phyloP scores from a whole-genome alignment of 2,329 filamentous ascomycete genomes.

The Byssoonygena ceratinophila region DNA sequence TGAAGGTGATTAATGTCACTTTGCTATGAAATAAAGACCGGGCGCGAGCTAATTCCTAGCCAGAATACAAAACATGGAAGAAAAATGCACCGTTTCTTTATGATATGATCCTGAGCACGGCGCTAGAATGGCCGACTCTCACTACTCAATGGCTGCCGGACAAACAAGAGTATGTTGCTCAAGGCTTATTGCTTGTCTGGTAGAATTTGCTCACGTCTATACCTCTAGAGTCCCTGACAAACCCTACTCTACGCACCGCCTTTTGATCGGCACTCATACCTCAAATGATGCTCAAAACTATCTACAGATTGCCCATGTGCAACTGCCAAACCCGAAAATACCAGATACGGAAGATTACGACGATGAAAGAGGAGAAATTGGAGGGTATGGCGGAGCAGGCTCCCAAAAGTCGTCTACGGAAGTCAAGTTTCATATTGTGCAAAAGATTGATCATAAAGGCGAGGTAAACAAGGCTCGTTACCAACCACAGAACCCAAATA shows the following conservation, averaged over 20 bases:
- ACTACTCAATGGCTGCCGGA: constrained; percentile 98
- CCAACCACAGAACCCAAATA: constrained; percentile 91
- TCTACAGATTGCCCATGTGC: constrained; percentile 85
- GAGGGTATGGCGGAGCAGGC: constrained; percentile 59
- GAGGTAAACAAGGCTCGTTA: constrained; percentile 99
- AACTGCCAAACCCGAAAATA: constrained; percentile 67
- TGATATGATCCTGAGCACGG: constrained; percentile 91
- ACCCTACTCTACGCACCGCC: constrained; percentile 74
- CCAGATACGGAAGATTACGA: constrained; percentile 74
- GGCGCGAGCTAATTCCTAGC: not conserved
- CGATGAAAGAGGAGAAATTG: constrained; percentile 83
- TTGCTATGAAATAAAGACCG: not conserved
- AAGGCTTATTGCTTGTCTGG: constrained; percentile 3
- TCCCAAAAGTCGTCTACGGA: constrained; percentile 56
- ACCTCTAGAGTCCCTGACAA: constrained; percentile 59
- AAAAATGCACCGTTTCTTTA: constrained; percentile 98
- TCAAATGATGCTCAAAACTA: constrained; percentile 78
- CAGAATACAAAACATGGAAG: constrained; percentile 99
- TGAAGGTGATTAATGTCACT: constrained; percentile 51
- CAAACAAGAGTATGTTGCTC: constrained; percentile 55
- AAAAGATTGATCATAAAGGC: constrained; percentile 90
- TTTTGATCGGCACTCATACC: constrained; percentile 91
- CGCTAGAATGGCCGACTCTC: constrained; percentile 91
- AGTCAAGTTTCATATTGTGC: constrained; percentile 82
- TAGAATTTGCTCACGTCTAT: constrained; percentile 11